Conservation (phyloP, 176 grass and related monocot genomes). For the Triticum aestivum region IWGSC_CS_RefSeq_v2.1 NC_057796.1:316204089-316204588, state of each 20-base stretch:
- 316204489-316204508: conserved; percentile 86
- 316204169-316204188: conserved; percentile 31
- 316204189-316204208: conserved; percentile 36
- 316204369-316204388: conserved; percentile 72
- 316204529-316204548: conserved; percentile 58
- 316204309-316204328: conserved; percentile 88
- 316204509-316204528: conserved; percentile 83
- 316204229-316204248: conserved; percentile 28
- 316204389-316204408: conserved; percentile 93
- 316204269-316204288: conserved; percentile 47
- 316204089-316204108: conserved; percentile 55
- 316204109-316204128: conserved; percentile 59
- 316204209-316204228: conserved; percentile 29
- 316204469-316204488: conserved; percentile 79
- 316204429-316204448: conserved; percentile 42
- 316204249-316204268: conserved; percentile 35
- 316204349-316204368: conserved; percentile 51
- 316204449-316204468: conserved; percentile 60
- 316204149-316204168: conserved; percentile 27
- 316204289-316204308: conserved; percentile 64
- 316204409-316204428: conserved; percentile 61
- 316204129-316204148: conserved; percentile 46
- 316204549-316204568: conserved; percentile 42
- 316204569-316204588: conserved; percentile 39
- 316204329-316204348: conserved; percentile 62